These are phyloP conservation scores for Otatea glauca DNA, from an alignment of 176 grass and related monocot species.

Conservation along the genomic window DNA sequence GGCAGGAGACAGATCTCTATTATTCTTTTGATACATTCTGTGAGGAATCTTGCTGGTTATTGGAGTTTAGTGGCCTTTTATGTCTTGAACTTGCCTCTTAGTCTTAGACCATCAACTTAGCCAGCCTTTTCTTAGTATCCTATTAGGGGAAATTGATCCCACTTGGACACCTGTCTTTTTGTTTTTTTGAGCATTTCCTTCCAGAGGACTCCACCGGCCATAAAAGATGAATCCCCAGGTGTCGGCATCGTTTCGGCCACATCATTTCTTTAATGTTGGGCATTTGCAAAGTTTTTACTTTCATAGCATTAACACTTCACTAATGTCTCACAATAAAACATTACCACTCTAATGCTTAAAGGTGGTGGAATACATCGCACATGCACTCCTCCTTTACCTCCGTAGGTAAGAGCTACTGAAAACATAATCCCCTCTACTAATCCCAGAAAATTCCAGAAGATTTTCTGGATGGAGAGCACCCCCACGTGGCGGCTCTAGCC, in stretches of 20 bases:
- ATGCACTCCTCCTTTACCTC: slow-evolving; percentile 1
- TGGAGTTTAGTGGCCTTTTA: slow-evolving; percentile 55
- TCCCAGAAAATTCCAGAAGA: too few species aligned
- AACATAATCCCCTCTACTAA: too few species aligned
- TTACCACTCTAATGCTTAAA: background rate
- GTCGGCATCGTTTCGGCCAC: slow-evolving; percentile 43
- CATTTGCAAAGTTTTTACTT: slow-evolving; percentile 1
- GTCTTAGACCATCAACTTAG: slow-evolving; percentile 61
- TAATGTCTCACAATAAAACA: background rate
- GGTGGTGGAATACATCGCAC: slow-evolving; percentile 32
- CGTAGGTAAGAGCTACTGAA: slow-evolving; percentile 33
- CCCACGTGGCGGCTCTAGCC: too few species aligned
- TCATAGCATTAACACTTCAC: background rate
- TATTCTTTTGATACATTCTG: slow-evolving; percentile 48
- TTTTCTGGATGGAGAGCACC: too few species aligned
- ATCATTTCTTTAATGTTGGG: slow-evolving; percentile 46
- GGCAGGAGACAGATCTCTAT: slow-evolving; percentile 44
- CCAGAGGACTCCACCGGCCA: slow-evolving; percentile 51
- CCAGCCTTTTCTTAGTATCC: slow-evolving; percentile 53
- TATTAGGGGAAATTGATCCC: slow-evolving; percentile 49
- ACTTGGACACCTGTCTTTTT: slow-evolving; percentile 53
- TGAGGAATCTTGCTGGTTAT: slow-evolving; percentile 56
- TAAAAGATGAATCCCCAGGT: slow-evolving; percentile 68
- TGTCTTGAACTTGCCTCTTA: slow-evolving; percentile 46
- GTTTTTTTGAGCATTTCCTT: slow-evolving; percentile 50